Conservation (phyloP, 2,329 filamentous ascomycete species). For the Aspergillus piperis region DNA sequence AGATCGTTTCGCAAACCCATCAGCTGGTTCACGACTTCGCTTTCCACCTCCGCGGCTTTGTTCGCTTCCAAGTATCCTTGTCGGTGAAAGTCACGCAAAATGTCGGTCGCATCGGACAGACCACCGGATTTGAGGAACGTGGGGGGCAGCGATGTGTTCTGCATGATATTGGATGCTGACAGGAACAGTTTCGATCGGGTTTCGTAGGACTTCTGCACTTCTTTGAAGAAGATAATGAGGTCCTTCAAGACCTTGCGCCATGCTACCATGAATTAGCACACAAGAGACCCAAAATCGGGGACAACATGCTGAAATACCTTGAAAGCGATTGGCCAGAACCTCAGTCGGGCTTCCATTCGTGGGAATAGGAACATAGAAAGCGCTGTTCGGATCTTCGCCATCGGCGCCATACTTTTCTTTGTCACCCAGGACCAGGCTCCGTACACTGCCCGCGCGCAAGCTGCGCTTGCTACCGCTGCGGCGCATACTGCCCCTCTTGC, state of each 20-base stretch:
- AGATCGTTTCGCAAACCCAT: constrained; percentile 84
- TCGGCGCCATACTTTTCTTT: constrained; percentile 49
- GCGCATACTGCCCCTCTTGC: constrained; percentile 71
- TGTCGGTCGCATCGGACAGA: constrained; percentile 81
- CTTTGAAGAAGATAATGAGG: constrained; percentile 88
- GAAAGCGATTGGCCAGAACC: constrained; percentile 80
- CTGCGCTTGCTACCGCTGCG: constrained; percentile 79
- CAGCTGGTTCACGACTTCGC: constrained; percentile 85
- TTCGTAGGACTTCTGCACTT: constrained; percentile 88
- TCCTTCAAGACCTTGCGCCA: constrained; percentile 97
- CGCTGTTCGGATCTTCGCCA: constrained; percentile 69
- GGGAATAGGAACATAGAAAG: constrained; percentile 86
- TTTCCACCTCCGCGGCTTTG: constrained; percentile 87
- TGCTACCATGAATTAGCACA: constrained; percentile 53
- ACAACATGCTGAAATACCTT: constrained; percentile 61
- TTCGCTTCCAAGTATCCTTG: constrained; percentile 75
- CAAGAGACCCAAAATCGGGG: constrained; percentile 1
- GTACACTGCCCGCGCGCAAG: constrained; percentile 81
- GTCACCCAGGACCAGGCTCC: constrained; percentile 73
- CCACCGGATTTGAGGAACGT: constrained; percentile 78
- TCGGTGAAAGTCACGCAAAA: constrained; percentile 80
- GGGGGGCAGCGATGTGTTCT: constrained; percentile 73
- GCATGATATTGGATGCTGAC: constrained; percentile 81
- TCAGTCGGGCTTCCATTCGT: constrained; percentile 87
- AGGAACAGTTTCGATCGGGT: constrained; percentile 76